These are phyloP conservation scores for Geosmithia putterillii DNA, from an alignment of 2,329 filamentous ascomycete species.

Conservation along the genomic window DNA sequence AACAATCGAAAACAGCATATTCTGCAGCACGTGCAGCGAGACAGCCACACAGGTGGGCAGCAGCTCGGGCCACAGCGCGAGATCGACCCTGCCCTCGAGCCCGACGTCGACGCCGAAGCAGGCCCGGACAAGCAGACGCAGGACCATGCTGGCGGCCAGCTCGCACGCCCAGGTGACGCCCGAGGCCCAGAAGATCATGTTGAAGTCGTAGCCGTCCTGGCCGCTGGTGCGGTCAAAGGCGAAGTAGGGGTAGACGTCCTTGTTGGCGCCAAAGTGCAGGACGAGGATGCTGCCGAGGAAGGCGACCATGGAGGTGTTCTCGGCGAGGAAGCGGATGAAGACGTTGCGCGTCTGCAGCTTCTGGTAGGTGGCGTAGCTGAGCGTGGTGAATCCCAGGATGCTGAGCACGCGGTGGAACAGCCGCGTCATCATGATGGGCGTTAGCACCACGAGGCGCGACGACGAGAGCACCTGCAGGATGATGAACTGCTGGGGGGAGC, in stretches of 20 bases:
- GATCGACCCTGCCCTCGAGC: conserved; percentile 50
- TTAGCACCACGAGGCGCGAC: conserved; percentile 48
- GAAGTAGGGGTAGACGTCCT: conserved; percentile 58
- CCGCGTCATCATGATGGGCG: conserved; percentile 50
- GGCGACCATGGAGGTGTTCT: conserved; percentile 57
- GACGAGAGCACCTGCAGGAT: conserved; percentile 53
- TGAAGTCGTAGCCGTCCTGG: conserved; percentile 39
- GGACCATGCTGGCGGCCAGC: conserved; percentile 46
- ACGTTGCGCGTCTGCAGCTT: conserved; percentile 55
- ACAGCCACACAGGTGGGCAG: conserved; percentile 54
- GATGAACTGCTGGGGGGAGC: conserved; percentile 52
- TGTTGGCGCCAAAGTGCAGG: conserved; percentile 54
- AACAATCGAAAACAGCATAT: conserved; percentile 61
- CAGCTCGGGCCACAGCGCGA: conserved; percentile 55
- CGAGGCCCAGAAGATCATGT: conserved; percentile 50
- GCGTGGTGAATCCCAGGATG: conserved; percentile 41
- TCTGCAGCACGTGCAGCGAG: conserved; percentile 56
- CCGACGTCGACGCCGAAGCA: conserved; percentile 51
- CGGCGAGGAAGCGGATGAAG: conserved; percentile 54
- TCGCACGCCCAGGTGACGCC: conserved; percentile 56
- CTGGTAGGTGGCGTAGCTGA: conserved; percentile 51
- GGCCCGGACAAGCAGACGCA: conserved; percentile 43
- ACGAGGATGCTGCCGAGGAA: conserved; percentile 55
- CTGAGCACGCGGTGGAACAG: conserved; percentile 43
- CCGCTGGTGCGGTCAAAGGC: conserved; percentile 38